These are phyloP conservation scores for Gyromitra esculenta DNA, from an alignment of 2,329 filamentous ascomycete genomes.

Conservation along the genomic window DNA sequence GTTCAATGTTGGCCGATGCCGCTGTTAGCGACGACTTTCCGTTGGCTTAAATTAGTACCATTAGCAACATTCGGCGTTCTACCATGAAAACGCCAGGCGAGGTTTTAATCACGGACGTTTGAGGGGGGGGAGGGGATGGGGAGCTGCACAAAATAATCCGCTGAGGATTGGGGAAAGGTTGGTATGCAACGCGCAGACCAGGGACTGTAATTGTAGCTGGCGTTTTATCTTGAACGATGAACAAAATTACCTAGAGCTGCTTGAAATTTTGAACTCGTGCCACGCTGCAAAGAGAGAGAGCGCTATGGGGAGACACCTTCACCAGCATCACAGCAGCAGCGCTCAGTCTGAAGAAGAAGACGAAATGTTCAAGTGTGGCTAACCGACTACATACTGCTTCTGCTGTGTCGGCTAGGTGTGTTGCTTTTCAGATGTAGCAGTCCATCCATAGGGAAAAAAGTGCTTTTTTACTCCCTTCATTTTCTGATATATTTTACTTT, in stretches of 20 bases:
- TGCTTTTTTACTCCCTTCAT: conserved; percentile 44
- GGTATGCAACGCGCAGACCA: conserved; percentile 23
- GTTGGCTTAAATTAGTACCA: conserved; percentile 29
- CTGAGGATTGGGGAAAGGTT: conserved; percentile 7
- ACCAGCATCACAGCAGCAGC: conserved; percentile 19
- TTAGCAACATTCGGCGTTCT: conserved; percentile 39
- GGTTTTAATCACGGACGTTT: conserved; percentile 36
- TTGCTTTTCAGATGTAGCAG: conserved; percentile 53
- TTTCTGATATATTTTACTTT: conserved; percentile 32
- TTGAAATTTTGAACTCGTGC: conserved; percentile 44
- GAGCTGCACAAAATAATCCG: conserved; percentile 37
- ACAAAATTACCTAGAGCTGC: conserved; percentile 40
- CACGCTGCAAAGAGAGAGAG: conserved; percentile 16
- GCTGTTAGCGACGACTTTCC: conserved; percentile 32
- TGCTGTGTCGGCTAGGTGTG: conserved; percentile 48
- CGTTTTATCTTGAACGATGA: conserved; percentile 44
- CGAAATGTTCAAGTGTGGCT: conserved; percentile 38
- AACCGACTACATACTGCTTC: conserved; percentile 34
- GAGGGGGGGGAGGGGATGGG: conserved; percentile 31
- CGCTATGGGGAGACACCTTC: conserved; percentile 22
- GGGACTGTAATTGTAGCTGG: conserved; percentile 49
- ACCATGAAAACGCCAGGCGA: conserved; percentile 28
- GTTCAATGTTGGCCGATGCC: conserved; percentile 21
- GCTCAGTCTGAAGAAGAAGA: conserved; percentile 28
- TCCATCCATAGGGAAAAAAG: conserved; percentile 47